Conservation (phyloP, 176 grass and related monocot species). For the Pontederia paniculata region DNA sequence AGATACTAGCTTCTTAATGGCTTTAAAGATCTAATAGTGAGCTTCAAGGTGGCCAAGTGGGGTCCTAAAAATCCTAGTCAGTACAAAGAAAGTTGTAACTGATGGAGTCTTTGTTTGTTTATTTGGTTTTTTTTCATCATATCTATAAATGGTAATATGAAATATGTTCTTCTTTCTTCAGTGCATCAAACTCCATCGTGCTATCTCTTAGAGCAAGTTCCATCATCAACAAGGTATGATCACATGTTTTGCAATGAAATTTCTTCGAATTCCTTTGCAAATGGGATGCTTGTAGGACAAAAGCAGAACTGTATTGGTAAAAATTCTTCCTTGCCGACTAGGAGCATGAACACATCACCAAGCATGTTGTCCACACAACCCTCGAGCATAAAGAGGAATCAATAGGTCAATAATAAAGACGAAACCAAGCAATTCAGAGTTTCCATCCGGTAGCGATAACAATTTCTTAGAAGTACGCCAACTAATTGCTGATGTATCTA, state of each 20-base stretch:
- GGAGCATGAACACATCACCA: constrained; percentile 41
- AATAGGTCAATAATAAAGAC: constrained; percentile 69
- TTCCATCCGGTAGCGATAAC: constrained; percentile 50
- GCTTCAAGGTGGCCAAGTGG: too few species aligned
- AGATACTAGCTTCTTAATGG: too few species aligned
- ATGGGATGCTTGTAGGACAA: constrained; percentile 36
- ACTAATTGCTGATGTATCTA: constrained; percentile 66
- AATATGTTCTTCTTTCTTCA: constrained; percentile 28
- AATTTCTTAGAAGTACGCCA: constrained; percentile 63
- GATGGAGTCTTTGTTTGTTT: too few species aligned
- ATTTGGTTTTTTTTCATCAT: too few species aligned
- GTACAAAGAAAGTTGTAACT: too few species aligned
- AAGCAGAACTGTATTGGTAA: constrained; percentile 50
- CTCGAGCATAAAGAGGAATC: constrained; percentile 28
- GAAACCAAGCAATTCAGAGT: constrained; percentile 53
- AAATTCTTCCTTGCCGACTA: constrained; percentile 40
- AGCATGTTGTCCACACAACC: constrained; percentile 45
- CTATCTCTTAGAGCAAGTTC: constrained; percentile 39
- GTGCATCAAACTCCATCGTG: constrained; percentile 51
- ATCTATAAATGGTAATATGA: too few species aligned
- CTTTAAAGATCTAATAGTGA: too few species aligned
- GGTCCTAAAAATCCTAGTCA: too few species aligned
- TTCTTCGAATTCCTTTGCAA: constrained; percentile 42
- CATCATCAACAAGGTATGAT: constrained; percentile 43
- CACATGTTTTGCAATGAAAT: constrained; percentile 50